Base-by-base conservation (phyloP, 805 yeast genomes). In the Grigorovia jiainica region DNA sequence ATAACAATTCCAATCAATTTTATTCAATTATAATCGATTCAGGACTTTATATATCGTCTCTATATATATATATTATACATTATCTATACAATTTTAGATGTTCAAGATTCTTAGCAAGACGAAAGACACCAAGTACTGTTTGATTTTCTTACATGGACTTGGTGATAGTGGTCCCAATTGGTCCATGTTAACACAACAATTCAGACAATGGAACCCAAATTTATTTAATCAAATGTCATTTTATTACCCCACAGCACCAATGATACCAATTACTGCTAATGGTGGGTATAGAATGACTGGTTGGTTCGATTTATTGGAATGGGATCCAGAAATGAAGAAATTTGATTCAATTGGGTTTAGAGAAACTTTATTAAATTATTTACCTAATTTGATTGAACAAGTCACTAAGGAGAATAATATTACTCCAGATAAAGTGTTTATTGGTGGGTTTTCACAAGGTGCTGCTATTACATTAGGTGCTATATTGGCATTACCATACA, bases 371-470 rank as follows among this genome's bases (percentile, higher is more conserved):
- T 23, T 20, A 7, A 16, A 18, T 8, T 9, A 17, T 18, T 65
- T 81, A 19, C n/a, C n/a, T n/a, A 66, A 71, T 39, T 51, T 52
- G 1, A 64, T 71, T 48, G 68, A 82, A 34, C 58, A 71, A 17
- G 77, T 76, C 42, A 78, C 80, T 49, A 65, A 73, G 13, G 73
- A 72, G 7, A 51, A 53, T 6, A 76, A 81, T 8, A 72, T 83
- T 29, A 70, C 75, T 4, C 67, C 82, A 0, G 76, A 76, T 15
- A 75, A 82, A 41, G 82, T 92, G 37, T 67, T 92, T n/a, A 67
- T 92, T 43, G 97, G 97, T 29, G 98, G 98, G 0, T 92, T 92
- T 58, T 82, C 94, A 4, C 98, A 92, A 64, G 98, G 98, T 42
- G 94, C 87, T 38, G 87, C 95, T 1, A 46, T 90, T 9, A 65